Base-by-base conservation (phyloP, 139 green algal genomes). In the Picochlorum sp. region DNA sequence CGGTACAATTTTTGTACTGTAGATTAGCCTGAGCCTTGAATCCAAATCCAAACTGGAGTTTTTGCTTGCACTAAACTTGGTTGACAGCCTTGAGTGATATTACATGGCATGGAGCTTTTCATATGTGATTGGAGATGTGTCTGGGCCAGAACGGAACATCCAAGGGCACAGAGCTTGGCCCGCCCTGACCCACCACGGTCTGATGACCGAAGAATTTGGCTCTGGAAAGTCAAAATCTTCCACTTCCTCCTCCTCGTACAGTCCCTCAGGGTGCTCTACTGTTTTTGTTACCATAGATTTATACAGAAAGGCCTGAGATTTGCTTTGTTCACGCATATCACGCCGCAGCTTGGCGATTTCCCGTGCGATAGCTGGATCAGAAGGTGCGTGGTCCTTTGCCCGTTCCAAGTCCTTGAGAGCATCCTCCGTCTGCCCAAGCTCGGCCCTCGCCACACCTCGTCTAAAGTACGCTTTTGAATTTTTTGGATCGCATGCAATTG, bases 381-480 rank as follows among this genome's bases (percentile, higher is more conserved):
- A 7, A 5, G 70, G 61, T 12, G 52, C 47, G 8, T 33, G 37
- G 31, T 25, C 47, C 39, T 30, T 14, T 6, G 84, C 84, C 5
- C 45, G 37, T 20, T 64, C 37, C 29, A 92, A 58, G 66, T 91
- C 85, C 9, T 64, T 28, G 37, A 75, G 14, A 4, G 85, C 85
- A 26, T 64, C 65, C 10, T 81, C 75, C 1, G 68, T 87, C 35
- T 81, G 71, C 1, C 79, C 72, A 59, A 89, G 52, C 13, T 13
- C 33, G 24, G 64, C 50, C 4, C 64, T 67, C 14, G 84, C 84
- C n/a, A 51, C 64, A 14, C 69, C 84, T 1, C 85, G 57, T 9
- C 85, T 70, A 70, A 85, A 94, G 31, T 89, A 69, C 45, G 85
- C 83, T 65, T 94, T 93, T 13, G 70, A 55, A 33, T 76, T 77